Evolutionary conservation across 768 basidiomycete genomes (phyloP).

Genomic region (Boletus coccyginus): DNA sequence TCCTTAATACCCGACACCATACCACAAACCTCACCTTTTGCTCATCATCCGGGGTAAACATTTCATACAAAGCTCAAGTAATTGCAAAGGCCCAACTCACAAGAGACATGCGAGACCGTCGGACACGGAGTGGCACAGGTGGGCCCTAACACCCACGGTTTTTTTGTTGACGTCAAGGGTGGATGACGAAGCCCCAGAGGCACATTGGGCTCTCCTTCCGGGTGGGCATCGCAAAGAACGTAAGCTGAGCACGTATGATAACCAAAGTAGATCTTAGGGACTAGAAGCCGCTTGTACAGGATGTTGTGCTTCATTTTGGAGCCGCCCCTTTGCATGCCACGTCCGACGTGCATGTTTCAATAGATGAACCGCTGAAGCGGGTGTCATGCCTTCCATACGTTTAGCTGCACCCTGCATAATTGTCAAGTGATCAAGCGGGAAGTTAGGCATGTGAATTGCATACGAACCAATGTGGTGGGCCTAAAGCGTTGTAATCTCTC

Average conservation of each 20-base stretch:
- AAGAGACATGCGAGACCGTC: not conserved
- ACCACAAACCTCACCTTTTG: not conserved
- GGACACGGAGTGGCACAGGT: not conserved
- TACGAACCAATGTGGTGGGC: conserved; percentile 64
- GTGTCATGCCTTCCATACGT: conserved; percentile 93
- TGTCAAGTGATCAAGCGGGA: not conserved
- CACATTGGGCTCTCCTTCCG: not conserved
- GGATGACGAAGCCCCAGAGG: not conserved
- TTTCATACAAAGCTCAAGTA: not conserved
- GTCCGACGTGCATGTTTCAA: conserved; percentile 57
- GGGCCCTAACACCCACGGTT: not conserved
- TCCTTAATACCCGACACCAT: not conserved
- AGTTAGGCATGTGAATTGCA: conserved; percentile 7
- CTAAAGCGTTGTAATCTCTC: conserved; percentile 58
- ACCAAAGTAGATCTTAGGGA: not conserved
- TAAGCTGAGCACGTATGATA: too few relatives aligned
- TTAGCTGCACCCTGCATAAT: conserved; percentile 79
- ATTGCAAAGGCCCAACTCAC: not conserved
- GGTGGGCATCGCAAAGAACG: not conserved
- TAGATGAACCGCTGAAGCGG: conserved; percentile 64
- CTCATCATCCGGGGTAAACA: not conserved
- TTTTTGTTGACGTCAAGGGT: too few relatives aligned
- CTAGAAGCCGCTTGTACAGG: not conserved
- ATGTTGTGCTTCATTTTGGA: not conserved
- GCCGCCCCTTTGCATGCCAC: conserved; percentile 13